phyloP scores from a whole-genome alignment of 257 asterid species.

The Parsonsia alboflavescens region DNA sequence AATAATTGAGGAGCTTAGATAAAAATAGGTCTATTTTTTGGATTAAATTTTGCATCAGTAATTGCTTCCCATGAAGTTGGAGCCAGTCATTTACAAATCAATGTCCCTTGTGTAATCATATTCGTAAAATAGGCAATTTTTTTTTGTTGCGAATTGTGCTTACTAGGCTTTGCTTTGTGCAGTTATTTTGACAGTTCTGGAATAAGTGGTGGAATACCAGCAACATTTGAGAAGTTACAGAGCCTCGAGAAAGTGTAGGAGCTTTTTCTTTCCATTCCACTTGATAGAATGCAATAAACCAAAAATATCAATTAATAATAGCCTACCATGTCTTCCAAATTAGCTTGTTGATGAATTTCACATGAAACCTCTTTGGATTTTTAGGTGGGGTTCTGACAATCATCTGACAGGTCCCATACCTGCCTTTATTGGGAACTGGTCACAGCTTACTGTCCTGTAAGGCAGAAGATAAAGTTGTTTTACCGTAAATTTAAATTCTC shows the following conservation, averaged over 20 bases:
- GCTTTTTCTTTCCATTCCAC: constrained; percentile 2
- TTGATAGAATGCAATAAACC: not conserved
- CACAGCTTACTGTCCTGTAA: constrained; percentile 47
- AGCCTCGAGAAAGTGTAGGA: constrained; percentile 41
- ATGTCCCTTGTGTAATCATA: not conserved
- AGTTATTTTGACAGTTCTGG: constrained; percentile 57
- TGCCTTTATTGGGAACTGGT: constrained; percentile 65
- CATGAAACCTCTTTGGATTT: constrained; percentile 17
- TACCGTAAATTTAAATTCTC: not conserved
- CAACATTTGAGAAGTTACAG: constrained; percentile 37
- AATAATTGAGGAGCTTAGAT: not conserved
- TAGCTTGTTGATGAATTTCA: not conserved
- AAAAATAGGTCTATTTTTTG: not conserved
- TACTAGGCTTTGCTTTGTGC: constrained; percentile 1
- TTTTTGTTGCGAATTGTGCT: not conserved
- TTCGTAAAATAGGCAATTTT: no score
- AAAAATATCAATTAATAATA: not conserved
- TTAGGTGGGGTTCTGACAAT: constrained; percentile 66
- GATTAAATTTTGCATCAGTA: not conserved
- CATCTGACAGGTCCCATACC: constrained; percentile 68
- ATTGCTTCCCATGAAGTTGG: not conserved
- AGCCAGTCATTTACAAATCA: not conserved
- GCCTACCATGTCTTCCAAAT: not conserved
- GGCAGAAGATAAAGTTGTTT: constrained; percentile 17
- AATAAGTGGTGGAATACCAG: constrained; percentile 52